Base-by-base conservation (phyloP, 768 basidiomycete species). In the Pulveroboletus sp. region DNA sequence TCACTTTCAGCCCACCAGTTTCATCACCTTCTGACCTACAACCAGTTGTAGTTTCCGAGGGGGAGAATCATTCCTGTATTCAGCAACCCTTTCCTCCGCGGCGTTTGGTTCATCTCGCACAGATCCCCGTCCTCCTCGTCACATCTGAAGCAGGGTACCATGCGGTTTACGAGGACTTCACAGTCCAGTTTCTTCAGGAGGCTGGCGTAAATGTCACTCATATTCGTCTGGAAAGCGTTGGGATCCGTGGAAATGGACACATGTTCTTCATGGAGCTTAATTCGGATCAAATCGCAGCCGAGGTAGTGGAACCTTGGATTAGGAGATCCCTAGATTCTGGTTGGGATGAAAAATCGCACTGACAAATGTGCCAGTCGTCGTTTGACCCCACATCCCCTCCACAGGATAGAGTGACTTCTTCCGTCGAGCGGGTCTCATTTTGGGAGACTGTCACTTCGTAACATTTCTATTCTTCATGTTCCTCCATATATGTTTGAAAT, bases 231-330 rank as follows among this genome's bases (percentile, higher is more conserved):
- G 62, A 59, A n/a, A 67, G 69, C 25, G 52, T 75, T 2, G 78
- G 78, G 8, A 74, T 80, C 20, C 69, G 62, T 43, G 78, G 78
- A 36, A 80, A 80, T 53, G 78, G 75, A 2, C 78, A 80, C 61
- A 73, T 80, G 72, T 72, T 80, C 65, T 78, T 79, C 51, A 75
- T 80, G 74, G 78, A 80, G 47, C 72, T 67, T 49, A 80, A 80
- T 55, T 70, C 63, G 10, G 47, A 72, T 32, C 66, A 70, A 40
- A 76, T 80, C 32, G 75, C 62, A 12, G 70, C 66, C 6, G 47
- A 54, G 20, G 72, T 78, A 5, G 63, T 77, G 20, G 58, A 70
- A 37, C 62, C 60, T 43, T 78, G 76, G 77, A 60, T 75, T 29
- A 52, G 50, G 29, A 43, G 48, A 8, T 53, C 41, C n/a, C 23